Evolutionary conservation across 2,329 filamentous ascomycete genomes (phyloP), one percentile per base, ranked within the genome.

Genomic region (Lasiodiplodia sp.): DNA sequence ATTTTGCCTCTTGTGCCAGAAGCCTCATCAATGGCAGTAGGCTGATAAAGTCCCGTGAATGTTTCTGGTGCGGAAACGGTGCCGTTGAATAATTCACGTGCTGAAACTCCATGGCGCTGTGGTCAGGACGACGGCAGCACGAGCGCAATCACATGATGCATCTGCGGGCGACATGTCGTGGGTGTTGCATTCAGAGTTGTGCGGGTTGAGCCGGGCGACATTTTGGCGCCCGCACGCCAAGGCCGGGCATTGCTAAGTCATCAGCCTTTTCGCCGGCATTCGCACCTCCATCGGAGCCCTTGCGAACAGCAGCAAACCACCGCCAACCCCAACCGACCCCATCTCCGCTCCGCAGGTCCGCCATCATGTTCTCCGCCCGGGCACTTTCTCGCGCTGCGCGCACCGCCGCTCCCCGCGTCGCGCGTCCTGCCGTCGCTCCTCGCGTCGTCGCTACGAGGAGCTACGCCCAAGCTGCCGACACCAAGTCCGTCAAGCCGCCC

Each of bases 401-500:
- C 78, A 84, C 85, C 77, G 83, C 82, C 78, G 81, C 79, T 73
- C 82, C 83, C 76, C 85, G 91, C 82, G 84, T 85, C 78, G 51
- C 66, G 44, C 44, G 40, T 25, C 57, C 57, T 60, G 82, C 86
- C 77, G 84, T 90, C 80, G 86, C 88, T 75, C 82, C 87, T 78
- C 85, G 83, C 75, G 81, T 85, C 78, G 81, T 85, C 78, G 86
- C 88, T 78, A 84, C 89, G 83, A 91, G 94, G 82, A 89, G 88
- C 82, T 97, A 93, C 84, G 93, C 93, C 78, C 84, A 87, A 71
- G 83, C 88, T 77, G 80, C 84, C 73, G 21, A 31, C 25, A 76
- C 81, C 75, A 81, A 86, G 78, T 84, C 89, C 81, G 89, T 89
- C 82, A 94, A 92, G 87, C 90, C 95, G 77, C 96, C 96, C 75